Percentiles rank a stretch among this genome's conserved stretches.
Evolutionary conservation across 768 basidiomycete species (phyloP).

Genomic region (Cystobasidium tubakii): DNA sequence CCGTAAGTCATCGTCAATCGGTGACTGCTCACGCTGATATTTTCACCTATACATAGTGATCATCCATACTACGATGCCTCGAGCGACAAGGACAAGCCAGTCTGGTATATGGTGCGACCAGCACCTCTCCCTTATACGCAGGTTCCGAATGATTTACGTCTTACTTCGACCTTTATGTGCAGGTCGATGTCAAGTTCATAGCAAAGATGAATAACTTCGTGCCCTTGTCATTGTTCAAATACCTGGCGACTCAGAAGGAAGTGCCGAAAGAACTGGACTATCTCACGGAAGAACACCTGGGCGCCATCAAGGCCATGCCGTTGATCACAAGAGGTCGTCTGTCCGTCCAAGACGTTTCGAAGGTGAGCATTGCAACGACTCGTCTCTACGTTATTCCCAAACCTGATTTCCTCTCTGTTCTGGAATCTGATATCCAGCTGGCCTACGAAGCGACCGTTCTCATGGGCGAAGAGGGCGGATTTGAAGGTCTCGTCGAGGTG

Average conservation of each 20-base stretch:
- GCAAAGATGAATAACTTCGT: conserved; percentile 66
- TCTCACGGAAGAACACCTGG: conserved; percentile 37
- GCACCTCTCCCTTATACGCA: neutral
- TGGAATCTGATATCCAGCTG: conserved; percentile 48
- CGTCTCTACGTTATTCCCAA: neutral
- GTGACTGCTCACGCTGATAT: neutral
- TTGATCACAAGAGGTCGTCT: conserved; percentile 73
- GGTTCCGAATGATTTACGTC: neutral
- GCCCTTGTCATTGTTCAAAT: conserved; percentile 66
- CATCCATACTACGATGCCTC: conserved; percentile 54
- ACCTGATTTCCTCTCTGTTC: conserved; percentile 47
- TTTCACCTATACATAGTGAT: neutral
- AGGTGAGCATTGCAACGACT: neutral
- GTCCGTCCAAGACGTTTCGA: conserved; percentile 72
- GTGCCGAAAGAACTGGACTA: conserved; percentile 15
- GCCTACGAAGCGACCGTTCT: conserved; percentile 63
- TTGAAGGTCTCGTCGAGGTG: conserved; percentile 60
- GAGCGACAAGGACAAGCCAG: conserved; percentile 67
- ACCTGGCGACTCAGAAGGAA: conserved; percentile 48
- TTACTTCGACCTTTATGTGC: neutral
- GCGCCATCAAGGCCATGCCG: conserved; percentile 60
- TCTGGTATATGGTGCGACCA: conserved; percentile 87
- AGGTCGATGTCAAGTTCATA: conserved; percentile 54
- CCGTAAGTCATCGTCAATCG: neutral
- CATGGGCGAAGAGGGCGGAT: conserved; percentile 61